A percentile compares a stretch with the other conserved stretches of the same genome.
Evolutionary conservation across 441 rosid genomes (phyloP).

Genomic region (Adansonia rubrostipa): DNA sequence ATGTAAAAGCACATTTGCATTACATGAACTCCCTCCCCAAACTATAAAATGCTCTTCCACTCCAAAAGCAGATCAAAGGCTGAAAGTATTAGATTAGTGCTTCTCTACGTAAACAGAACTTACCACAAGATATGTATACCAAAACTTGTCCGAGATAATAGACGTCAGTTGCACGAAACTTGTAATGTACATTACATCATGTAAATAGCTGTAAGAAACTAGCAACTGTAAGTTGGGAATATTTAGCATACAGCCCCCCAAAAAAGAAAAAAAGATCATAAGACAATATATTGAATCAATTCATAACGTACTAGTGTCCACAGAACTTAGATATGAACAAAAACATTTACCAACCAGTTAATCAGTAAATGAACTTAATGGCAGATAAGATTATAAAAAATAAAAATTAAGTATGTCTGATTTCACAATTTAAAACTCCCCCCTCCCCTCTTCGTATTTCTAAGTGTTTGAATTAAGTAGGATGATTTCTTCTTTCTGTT

Average conservation of each 20-base stretch:
- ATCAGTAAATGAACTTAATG: background rate
- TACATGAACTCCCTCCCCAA: background rate
- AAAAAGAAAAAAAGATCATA: background rate
- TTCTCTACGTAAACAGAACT: slow-evolving; percentile 27
- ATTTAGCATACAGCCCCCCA: background rate
- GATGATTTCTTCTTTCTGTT: background rate
- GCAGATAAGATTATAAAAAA: background rate
- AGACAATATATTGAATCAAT: slow-evolving; percentile 14
- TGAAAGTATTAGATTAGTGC: background rate
- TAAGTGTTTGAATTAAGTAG: background rate
- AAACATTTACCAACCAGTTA: background rate
- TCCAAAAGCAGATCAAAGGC: background rate
- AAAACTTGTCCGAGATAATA: slow-evolving; percentile 82
- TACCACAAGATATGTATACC: slow-evolving; percentile 84
- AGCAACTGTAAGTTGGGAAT: slow-evolving; percentile 20
- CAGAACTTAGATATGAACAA: slow-evolving; percentile 16
- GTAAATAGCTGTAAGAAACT: slow-evolving; percentile 63
- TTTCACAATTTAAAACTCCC: background rate
- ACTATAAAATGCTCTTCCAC: background rate
- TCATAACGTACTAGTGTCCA: background rate
- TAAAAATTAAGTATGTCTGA: background rate
- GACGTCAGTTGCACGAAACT: slow-evolving; percentile 79
- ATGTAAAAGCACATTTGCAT: background rate
- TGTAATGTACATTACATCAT: slow-evolving; percentile 55
- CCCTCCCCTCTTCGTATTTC: background rate